Evolutionary conservation across 2,329 filamentous ascomycete genomes (phyloP).

Genomic region (Chaetomium olivaceum): DNA sequence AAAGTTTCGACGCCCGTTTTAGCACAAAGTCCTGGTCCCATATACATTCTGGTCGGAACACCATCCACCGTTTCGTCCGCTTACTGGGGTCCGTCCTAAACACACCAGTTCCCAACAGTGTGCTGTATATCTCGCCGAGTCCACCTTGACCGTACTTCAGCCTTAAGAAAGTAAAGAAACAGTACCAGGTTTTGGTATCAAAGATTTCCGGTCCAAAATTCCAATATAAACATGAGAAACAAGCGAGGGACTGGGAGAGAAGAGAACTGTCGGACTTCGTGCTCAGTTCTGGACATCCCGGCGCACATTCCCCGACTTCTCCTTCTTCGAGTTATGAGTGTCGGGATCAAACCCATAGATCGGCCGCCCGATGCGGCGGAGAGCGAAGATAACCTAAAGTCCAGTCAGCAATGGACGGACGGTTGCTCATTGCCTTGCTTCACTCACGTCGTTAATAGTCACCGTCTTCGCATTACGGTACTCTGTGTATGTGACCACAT

Average conservation of each 20-base stretch:
- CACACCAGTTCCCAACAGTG: not conserved
- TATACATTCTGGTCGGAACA: not conserved
- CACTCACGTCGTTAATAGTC: constrained; percentile 60
- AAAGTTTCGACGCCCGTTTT: not conserved
- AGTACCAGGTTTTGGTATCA: not conserved
- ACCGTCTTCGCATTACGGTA: constrained; percentile 61
- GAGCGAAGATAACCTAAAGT: constrained; percentile 54
- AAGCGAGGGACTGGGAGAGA: not conserved
- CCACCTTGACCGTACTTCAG: not conserved
- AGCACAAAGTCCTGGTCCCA: not conserved
- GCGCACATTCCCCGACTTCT: not conserved
- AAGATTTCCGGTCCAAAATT: not conserved
- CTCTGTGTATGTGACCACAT: constrained; percentile 54
- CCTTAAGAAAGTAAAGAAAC: not conserved
- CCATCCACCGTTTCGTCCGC: not conserved
- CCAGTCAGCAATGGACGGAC: constrained; percentile 9
- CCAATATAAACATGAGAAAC: not conserved
- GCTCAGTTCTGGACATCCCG: not conserved
- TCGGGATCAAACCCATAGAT: constrained; percentile 61
- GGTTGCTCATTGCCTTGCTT: not conserved
- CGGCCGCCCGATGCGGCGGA: constrained; percentile 51
- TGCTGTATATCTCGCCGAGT: not conserved
- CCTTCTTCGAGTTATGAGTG: constrained; percentile 31
- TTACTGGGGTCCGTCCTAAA: not conserved
- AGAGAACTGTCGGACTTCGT: not conserved